A percentile compares a stretch with the other conserved stretches of the same genome.
Conservation (phyloP, 345 rosid genomes). For the Eucalyptus fibrosa region DNA sequence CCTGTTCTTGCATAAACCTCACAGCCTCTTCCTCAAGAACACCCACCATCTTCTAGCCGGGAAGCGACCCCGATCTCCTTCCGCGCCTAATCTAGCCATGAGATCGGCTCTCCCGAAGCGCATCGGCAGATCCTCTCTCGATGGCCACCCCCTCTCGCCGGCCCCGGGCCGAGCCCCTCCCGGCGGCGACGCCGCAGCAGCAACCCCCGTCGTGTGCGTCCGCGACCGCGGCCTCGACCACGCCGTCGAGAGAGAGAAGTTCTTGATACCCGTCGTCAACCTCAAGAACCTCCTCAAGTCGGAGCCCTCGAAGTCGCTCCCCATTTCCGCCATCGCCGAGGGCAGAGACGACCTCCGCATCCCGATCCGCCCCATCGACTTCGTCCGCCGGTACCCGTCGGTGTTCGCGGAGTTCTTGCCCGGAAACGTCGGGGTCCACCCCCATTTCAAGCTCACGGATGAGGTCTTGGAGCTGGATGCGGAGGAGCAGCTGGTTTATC, state of each 20-base stretch:
- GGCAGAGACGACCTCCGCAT: slow-evolving; percentile 40
- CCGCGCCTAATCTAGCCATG: not conserved
- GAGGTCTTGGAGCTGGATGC: slow-evolving; percentile 67
- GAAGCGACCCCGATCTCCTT: not conserved
- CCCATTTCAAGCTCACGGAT: slow-evolving; percentile 73
- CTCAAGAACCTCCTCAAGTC: slow-evolving; percentile 66
- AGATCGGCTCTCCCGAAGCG: not conserved
- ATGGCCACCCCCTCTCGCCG: not conserved
- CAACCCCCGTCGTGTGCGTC: slow-evolving; percentile 20
- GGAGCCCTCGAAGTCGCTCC: slow-evolving; percentile 88
- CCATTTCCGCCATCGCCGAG: slow-evolving; percentile 46
- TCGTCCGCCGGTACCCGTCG: slow-evolving; percentile 66
- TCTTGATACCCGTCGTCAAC: slow-evolving; percentile 50
- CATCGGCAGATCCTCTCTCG: not conserved
- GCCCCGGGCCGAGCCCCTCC: not conserved
- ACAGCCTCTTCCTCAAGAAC: not conserved
- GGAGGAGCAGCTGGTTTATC: slow-evolving; percentile 77
- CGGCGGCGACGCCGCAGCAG: not conserved
- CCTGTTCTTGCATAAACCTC: not conserved
- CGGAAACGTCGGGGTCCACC: slow-evolving; percentile 60
- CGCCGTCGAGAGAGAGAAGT: slow-evolving; percentile 76
- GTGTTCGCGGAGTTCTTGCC: slow-evolving; percentile 68
- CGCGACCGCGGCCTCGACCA: slow-evolving; percentile 98
- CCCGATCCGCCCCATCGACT: slow-evolving; percentile 81
- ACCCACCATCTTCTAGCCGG: not conserved